These are phyloP conservation scores for Pythium sukuiense DNA, from an alignment of 352 stramenopile genomes.

Conservation along the genomic window DNA sequence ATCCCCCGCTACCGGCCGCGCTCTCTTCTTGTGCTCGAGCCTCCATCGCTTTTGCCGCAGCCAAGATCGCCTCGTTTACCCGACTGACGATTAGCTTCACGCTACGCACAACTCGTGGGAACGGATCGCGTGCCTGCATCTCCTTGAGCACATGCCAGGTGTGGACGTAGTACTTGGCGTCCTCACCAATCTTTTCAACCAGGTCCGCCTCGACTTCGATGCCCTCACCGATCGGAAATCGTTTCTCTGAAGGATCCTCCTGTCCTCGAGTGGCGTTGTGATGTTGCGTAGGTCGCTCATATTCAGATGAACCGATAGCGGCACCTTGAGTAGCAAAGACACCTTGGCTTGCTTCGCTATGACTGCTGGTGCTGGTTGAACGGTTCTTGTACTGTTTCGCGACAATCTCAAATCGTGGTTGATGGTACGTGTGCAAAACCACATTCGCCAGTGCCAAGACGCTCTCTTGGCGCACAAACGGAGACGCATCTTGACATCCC, in stretches of 20 bases:
- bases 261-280: not conserved
- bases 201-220: conserved; percentile 26
- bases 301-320: not conserved
- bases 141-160: conserved; percentile 68
- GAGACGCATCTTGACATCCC: conserved; percentile 77
- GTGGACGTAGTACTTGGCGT: conserved; percentile 57
- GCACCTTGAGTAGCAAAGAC: not conserved
- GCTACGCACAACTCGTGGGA: conserved; percentile 50
- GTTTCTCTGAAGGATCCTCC: conserved; percentile 11
- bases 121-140: conserved; percentile 73
- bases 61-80: conserved; percentile 35
- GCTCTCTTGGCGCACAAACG: conserved; percentile 81
- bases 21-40: conserved; percentile 1
- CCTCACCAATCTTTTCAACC: conserved; percentile 28
- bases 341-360: not conserved
- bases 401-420: conserved; percentile 81
- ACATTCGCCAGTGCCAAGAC: conserved; percentile 84
- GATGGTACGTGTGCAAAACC: conserved; percentile 86
- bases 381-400: conserved; percentile 80
- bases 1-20: not conserved
- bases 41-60: conserved; percentile 15
- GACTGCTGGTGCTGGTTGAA: conserved; percentile 21
- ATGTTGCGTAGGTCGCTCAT: not conserved
- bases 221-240: conserved; percentile 26
- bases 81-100: conserved; percentile 38